Evolutionary conservation across 2,329 filamentous ascomycete species (phyloP).

Genomic region (Alternaria arbusti): DNA sequence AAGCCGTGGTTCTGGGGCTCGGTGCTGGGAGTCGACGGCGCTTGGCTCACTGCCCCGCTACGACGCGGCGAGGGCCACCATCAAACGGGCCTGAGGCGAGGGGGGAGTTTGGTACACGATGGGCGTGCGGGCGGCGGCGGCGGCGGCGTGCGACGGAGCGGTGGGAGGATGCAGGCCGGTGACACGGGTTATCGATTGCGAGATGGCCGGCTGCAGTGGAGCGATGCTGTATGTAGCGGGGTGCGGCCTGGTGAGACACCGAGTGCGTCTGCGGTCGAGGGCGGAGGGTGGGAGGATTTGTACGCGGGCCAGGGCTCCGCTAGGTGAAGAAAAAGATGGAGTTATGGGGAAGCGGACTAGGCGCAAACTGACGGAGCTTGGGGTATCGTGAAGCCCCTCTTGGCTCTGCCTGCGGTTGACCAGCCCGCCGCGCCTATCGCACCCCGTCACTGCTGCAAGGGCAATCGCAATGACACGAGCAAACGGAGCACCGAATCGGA

Average conservation of each 20-base stretch:
- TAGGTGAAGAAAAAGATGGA: neutral
- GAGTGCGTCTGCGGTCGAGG: neutral
- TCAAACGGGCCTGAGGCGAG: constrained; percentile 2
- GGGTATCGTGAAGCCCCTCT: constrained; percentile 10
- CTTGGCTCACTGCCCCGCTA: constrained; percentile 25
- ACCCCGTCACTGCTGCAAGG: neutral
- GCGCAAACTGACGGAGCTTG: constrained; percentile 8
- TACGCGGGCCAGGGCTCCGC: neutral
- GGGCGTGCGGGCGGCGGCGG: neutral
- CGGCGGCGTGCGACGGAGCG: neutral
- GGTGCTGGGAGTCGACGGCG: constrained; percentile 3
- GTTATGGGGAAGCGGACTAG: constrained; percentile 9
- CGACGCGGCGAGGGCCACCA: constrained; percentile 16
- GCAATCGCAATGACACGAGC: neutral
- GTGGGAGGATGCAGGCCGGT: constrained; percentile 7
- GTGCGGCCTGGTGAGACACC: neutral
- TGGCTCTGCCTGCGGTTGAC: constrained; percentile 3
- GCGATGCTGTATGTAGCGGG: constrained; percentile 10
- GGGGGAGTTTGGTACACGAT: neutral
- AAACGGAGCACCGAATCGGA: neutral
- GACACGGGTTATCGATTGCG: constrained; percentile 1
- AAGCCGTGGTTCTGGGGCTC: constrained; percentile 14
- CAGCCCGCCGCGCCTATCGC: neutral
- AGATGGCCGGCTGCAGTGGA: constrained; percentile 8
- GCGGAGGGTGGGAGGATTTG: neutral